These are phyloP conservation scores for Penicillium pancosmium DNA, from an alignment of 495 filamentous ascomycete genomes.

Conservation along the genomic window DNA sequence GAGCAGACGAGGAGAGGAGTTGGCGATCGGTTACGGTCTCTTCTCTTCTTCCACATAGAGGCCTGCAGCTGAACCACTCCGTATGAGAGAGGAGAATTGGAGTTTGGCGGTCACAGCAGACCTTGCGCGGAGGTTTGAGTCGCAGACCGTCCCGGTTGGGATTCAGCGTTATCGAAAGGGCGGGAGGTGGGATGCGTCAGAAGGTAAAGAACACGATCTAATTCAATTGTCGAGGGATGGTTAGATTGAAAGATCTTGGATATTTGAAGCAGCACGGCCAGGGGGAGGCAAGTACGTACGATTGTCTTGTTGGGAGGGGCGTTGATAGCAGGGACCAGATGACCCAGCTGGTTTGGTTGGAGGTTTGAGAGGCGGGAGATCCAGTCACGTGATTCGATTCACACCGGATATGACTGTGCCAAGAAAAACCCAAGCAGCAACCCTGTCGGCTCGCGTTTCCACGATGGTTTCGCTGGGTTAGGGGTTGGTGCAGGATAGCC, in stretches of 20 bases:
- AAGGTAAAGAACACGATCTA: slow-evolving; percentile 25
- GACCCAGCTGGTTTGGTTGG: slow-evolving; percentile 37
- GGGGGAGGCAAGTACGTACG: slow-evolving; percentile 16
- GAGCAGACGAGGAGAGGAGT: slow-evolving; percentile 41
- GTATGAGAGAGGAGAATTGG: slow-evolving; percentile 14
- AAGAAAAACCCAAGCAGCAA: slow-evolving; percentile 15
- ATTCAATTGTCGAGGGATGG: neutral
- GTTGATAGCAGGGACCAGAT: slow-evolving; percentile 29
- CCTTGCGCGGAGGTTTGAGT: slow-evolving; percentile 15
- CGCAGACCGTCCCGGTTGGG: slow-evolving; percentile 19
- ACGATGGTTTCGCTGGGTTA: too few relatives aligned
- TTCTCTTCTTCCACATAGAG: slow-evolving; percentile 57
- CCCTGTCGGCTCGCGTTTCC: too few relatives aligned
- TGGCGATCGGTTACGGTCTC: slow-evolving; percentile 49
- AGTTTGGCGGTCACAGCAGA: slow-evolving; percentile 12
- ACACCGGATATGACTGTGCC: slow-evolving; percentile 33
- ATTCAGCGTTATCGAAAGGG: slow-evolving; percentile 33
- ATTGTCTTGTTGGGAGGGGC: slow-evolving; percentile 20
- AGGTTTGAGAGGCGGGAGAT: slow-evolving; percentile 43
- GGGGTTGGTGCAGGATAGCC: too few relatives aligned
- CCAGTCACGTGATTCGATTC: slow-evolving; percentile 29
- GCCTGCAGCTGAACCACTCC: slow-evolving; percentile 42
- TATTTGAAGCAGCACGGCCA: neutral
- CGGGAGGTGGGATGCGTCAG: slow-evolving; percentile 40
- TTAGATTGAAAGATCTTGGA: neutral